Base-by-base conservation (phyloP, 73 alveolate species). In the Symbiodinium natans region DNA sequence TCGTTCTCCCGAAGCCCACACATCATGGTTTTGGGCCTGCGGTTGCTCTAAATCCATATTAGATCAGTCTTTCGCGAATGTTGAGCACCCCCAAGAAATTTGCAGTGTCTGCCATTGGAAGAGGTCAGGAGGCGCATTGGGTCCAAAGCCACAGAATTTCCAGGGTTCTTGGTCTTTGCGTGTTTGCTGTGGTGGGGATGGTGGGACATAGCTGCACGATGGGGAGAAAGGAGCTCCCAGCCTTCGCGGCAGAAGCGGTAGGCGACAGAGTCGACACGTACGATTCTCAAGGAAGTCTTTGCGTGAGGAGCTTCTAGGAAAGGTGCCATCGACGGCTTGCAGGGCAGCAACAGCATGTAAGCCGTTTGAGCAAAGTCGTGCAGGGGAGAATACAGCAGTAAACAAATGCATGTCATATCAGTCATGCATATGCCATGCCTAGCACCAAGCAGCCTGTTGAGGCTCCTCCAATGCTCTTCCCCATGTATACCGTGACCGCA, bases 401-500 rank as follows among this genome's bases (percentile, higher is more conserved):
- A 56, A 2, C 75, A 56, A 56, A 56, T 56, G 33, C 34, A 56
- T 56, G 75, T 56, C 75, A 56, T 46, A 46, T 46, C 59, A 46
- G 59, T 46, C 59, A 46, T 56, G 33, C 75, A 56, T 56, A 25
- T 56, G 33, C 75, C 31, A 15, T 0, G 29, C 29, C 75, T 2
- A 56, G 75, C 75, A 25, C 75, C 75, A 56, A 56, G 75, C 75
- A 56, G 75, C 75, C 75, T 56, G 75, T 56, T 25, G 75, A 56
- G 75, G 75, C 75, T 56, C 75, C 75, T 56, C 75, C 75, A 56
- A 56, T 56, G 75, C 75, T 56, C 75, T 56, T 56, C 75, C 75
- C 75, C 75, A 56, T 56, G 75, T 56, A 56, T 56, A 56, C 75
- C 75, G 75, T 56, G 75, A 25, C 75, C 33, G 1, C 75, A 56